phyloP scores from a whole-genome alignment of 2,329 filamentous ascomycete genomes.

The Lizonia empirigonia region DNA sequence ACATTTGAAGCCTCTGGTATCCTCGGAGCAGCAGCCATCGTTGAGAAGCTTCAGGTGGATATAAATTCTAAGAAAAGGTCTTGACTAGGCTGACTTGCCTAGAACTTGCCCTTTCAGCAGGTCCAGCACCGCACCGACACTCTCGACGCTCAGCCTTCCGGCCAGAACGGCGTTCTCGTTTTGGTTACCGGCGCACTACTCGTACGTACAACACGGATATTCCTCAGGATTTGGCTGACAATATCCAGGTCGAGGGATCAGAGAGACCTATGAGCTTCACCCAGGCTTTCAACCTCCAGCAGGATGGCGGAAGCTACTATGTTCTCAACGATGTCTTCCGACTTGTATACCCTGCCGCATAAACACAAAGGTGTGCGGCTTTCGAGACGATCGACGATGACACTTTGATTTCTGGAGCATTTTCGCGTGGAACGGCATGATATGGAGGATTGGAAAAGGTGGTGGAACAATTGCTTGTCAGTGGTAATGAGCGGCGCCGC shows the following conservation, averaged over 20 bases:
- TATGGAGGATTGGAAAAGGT: constrained; percentile 5
- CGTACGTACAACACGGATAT: constrained; percentile 58
- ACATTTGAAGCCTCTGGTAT: constrained; percentile 80
- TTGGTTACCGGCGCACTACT: constrained; percentile 85
- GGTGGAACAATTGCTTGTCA: constrained; percentile 15
- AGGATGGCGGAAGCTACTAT: constrained; percentile 73
- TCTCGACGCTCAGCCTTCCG: constrained; percentile 81
- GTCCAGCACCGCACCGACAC: constrained; percentile 79
- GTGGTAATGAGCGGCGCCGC: background rate
- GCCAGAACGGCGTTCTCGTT: constrained; percentile 74
- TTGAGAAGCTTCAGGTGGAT: constrained; percentile 80
- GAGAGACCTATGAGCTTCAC: constrained; percentile 88
- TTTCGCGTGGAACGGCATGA: constrained; percentile 20
- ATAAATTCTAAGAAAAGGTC: background rate
- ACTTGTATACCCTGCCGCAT: constrained; percentile 69
- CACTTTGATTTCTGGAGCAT: constrained; percentile 20
- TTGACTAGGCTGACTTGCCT: constrained; percentile 28
- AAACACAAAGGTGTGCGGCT: constrained; percentile 18
- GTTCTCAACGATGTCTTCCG: constrained; percentile 96
- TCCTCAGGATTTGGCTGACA: constrained; percentile 17
- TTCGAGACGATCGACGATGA: constrained; percentile 14
- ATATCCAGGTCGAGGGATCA: constrained; percentile 75
- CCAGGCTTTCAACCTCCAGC: constrained; percentile 84
- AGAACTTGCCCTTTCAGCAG: constrained; percentile 81
- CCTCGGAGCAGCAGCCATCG: constrained; percentile 69